Evolutionary conservation across 2,329 filamentous ascomycete species (phyloP), one percentile per base, ranked within the genome.

Genomic region (Colletotrichum sojae): DNA sequence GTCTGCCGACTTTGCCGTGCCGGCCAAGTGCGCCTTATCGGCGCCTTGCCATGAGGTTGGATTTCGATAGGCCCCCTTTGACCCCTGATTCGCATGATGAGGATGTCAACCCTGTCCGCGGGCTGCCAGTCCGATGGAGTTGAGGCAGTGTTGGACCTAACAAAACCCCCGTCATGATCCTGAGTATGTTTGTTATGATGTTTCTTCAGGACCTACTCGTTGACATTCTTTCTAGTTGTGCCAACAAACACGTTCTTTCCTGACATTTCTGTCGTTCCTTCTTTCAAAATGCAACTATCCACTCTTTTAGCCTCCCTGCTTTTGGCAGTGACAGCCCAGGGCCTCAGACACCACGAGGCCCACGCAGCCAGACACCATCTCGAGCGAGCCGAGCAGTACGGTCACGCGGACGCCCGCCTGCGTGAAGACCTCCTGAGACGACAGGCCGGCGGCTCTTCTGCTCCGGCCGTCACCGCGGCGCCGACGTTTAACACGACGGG

Each of bases 401-500:
- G 25, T 15, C 61, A 64, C 2, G 8, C 27, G 6, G 31, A 16
- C 18, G 31, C 46, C 9, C 18, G 36, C 31, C 40, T n/a, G 4
- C 45, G 45, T 20, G 45, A 52, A 16, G 27, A 52, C 16, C 13
- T 60, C 4, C 12, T 40, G 2, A 43, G 20, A 16, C 27, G 53
- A n/a, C 62, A 58, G 36, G 25, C n/a, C 20, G 48, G 31, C 18
- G 53, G n/a, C 3, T 18, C 53, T 10, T 22, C 57, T 4, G 18
- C 46, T 16, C 62, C 62, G 3, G 40, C 54, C 2, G 22, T 64
- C 4, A 64, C 53, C 4, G 31, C 45, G 8, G 45, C 62, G 3
- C 53, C 62, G 4, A 22, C 36, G 3, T 58, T 58, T 12, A 52
- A 64, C 62, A 48, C 62, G 1, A 64, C 62, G 20, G 45, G 53